Evolutionary conservation across 495 filamentous ascomycete species (phyloP).

Genomic region (Hyaloscypha bicolor): DNA sequence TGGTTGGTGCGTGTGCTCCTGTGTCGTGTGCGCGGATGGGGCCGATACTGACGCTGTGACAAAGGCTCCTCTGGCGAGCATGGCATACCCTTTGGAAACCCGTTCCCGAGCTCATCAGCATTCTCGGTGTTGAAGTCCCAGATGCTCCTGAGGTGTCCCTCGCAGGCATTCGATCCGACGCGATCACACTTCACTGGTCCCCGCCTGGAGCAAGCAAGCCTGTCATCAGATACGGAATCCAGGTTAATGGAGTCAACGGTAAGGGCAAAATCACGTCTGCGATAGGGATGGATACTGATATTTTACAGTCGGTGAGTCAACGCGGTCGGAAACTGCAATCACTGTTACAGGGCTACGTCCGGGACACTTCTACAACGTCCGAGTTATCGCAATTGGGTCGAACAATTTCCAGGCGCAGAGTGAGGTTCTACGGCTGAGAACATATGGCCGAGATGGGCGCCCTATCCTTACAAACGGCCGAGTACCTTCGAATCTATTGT

Average conservation of each 20-base stretch:
- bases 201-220: constrained; percentile 74
- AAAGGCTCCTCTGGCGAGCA: constrained; percentile 77
- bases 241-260: constrained; percentile 93
- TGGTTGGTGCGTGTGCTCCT: constrained; percentile 31
- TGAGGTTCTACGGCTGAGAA: constrained; percentile 78
- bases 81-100: constrained; percentile 87
- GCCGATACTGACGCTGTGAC: constrained; percentile 12
- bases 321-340: constrained; percentile 82
- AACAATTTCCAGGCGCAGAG: constrained; percentile 92
- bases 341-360: constrained; percentile 84
- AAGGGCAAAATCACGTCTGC: constrained; percentile 25
- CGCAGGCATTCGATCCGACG: constrained; percentile 84
- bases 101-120: constrained; percentile 83
- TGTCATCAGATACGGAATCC: constrained; percentile 84
- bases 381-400: constrained; percentile 84
- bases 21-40: background rate
- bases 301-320: constrained; percentile 76
- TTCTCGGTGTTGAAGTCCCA: constrained; percentile 92
- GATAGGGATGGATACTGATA: constrained; percentile 14
- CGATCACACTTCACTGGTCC: constrained; percentile 91
- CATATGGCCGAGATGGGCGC: constrained; percentile 54
- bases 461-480: constrained; percentile 57
- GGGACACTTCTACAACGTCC: constrained; percentile 85
- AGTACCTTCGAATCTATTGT: constrained; percentile 53
- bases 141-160: constrained; percentile 87